A percentile compares a stretch with the other conserved stretches of the same genome.
Evolutionary conservation across 192 early-diverging fungal genomes (phyloP).

Genomic region (Coemansia sp.): DNA sequence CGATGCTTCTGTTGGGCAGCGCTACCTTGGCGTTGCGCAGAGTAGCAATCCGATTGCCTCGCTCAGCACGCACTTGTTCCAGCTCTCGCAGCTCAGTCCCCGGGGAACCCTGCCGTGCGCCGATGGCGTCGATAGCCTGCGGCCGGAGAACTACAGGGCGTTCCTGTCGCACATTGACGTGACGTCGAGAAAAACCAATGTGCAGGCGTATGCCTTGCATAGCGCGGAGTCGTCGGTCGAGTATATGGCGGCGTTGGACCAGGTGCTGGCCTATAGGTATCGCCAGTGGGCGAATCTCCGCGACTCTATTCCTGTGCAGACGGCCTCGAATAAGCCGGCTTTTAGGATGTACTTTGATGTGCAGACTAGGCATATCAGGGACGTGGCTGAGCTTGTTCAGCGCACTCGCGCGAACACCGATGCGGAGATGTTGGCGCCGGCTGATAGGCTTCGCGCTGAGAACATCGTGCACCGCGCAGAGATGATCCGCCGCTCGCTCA

Average conservation of each 20-base stretch:
- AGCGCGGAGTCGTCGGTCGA: conserved; percentile 62
- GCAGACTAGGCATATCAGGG: conserved; percentile 58
- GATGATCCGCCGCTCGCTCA: conserved; percentile 34
- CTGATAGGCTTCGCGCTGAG: conserved; percentile 17
- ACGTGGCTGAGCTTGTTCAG: conserved; percentile 55
- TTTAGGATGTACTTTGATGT: conserved; percentile 62
- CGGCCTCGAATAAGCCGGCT: conserved; percentile 66
- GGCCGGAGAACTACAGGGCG: conserved; percentile 75
- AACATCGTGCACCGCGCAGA: conserved; percentile 28
- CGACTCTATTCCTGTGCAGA: conserved; percentile 79
- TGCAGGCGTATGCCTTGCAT: conserved; percentile 62
- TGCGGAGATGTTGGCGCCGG: conserved; percentile 22
- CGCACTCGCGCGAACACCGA: conserved; percentile 63
- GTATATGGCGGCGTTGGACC: conserved; percentile 76
- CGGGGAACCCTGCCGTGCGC: conserved; percentile 76
- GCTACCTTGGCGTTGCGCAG: conserved; percentile 79
- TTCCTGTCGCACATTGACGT: conserved; percentile 70
- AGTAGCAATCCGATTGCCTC: conserved; percentile 87
- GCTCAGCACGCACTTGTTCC: conserved; percentile 80
- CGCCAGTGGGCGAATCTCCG: conserved; percentile 89
- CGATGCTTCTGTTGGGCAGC: conserved; percentile 47
- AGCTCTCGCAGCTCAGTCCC: conserved; percentile 76
- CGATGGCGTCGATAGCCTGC: conserved; percentile 67
- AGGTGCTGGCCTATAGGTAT: conserved; percentile 78
- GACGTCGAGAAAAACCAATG: conserved; percentile 47